Conservation (phyloP, 1,284 basidiomycete species). For the Trichosporon inkin region DNA sequence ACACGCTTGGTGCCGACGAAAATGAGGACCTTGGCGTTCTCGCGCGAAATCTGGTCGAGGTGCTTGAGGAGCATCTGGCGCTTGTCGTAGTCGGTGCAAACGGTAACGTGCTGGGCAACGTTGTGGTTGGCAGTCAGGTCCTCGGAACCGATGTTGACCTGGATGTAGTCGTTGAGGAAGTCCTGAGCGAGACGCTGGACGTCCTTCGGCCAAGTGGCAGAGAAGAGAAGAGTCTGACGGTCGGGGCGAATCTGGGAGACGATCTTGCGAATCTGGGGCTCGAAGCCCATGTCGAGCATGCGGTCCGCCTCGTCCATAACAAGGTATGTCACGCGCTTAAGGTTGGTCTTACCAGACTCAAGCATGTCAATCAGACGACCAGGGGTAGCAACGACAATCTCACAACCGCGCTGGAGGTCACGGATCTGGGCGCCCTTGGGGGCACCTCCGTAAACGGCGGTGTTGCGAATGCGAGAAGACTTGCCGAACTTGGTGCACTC, state of each 20-base stretch:
- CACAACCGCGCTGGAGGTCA: slow-evolving; percentile 92
- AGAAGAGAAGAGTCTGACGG: slow-evolving; percentile 94
- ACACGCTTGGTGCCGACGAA: slow-evolving; percentile 97
- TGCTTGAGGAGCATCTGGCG: slow-evolving; percentile 93
- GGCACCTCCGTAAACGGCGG: slow-evolving; percentile 96
- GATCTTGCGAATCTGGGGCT: slow-evolving; percentile 98
- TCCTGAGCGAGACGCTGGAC: slow-evolving; percentile 97
- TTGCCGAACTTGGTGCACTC: slow-evolving; percentile 98
- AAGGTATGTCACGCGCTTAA: slow-evolving; percentile 91
- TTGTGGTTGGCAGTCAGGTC: slow-evolving; percentile 98
- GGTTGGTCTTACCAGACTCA: slow-evolving; percentile 92
- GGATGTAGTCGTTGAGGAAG: slow-evolving; percentile 92
- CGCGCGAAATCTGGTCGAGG: slow-evolving; percentile 90
- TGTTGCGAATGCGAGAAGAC: slow-evolving; percentile 95
- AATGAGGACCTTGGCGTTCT: slow-evolving; percentile 98
- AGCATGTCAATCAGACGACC: slow-evolving; percentile 95
- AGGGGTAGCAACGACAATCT: slow-evolving; percentile 95
- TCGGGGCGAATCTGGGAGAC: slow-evolving; percentile 94
- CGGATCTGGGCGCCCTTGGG: slow-evolving; percentile 98
- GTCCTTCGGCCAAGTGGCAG: slow-evolving; percentile 99
- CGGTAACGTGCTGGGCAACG: slow-evolving; percentile 91
- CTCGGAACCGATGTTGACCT: slow-evolving; percentile 98
- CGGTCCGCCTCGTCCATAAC: slow-evolving; percentile 98
- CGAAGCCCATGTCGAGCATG: slow-evolving; percentile 67
- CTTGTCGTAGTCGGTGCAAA: slow-evolving; percentile 98